Conservation (phyloP, 495 filamentous ascomycete species). For the Apodospora peruviana region DNA sequence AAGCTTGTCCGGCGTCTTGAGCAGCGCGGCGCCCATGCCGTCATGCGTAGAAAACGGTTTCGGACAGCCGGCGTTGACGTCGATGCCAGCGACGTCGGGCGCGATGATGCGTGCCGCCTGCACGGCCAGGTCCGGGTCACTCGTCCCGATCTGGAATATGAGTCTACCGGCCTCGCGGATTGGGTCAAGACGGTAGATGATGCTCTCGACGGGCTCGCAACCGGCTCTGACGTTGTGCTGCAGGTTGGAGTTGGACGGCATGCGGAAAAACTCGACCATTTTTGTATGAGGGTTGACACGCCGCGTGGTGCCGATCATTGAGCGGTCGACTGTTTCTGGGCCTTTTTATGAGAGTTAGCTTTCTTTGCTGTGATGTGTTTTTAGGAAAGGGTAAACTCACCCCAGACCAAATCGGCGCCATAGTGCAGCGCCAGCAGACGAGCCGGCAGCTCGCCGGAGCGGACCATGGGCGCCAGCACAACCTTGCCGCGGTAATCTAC, state of each 20-base stretch:
- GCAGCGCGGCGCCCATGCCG: slow-evolving; percentile 91
- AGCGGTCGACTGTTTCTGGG: slow-evolving; percentile 86
- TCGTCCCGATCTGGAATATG: slow-evolving; percentile 88
- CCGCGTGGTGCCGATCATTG: slow-evolving; percentile 79
- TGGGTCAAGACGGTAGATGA: slow-evolving; percentile 83
- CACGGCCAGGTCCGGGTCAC: slow-evolving; percentile 73
- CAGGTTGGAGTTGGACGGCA: slow-evolving; percentile 57
- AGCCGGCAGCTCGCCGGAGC: slow-evolving; percentile 87
- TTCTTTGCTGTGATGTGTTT: no score
- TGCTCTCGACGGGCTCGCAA: slow-evolving; percentile 57
- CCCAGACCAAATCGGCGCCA: slow-evolving; percentile 96
- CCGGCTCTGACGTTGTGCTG: slow-evolving; percentile 36
- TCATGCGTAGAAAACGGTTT: slow-evolving; percentile 89
- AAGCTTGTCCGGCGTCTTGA: slow-evolving; percentile 76
- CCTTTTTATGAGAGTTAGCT: slow-evolving; percentile 39
- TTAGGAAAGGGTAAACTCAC: slow-evolving; percentile 31
- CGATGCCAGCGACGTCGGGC: slow-evolving; percentile 82
- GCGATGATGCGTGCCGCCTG: slow-evolving; percentile 78
- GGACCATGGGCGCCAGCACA: slow-evolving; percentile 95
- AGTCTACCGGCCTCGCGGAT: slow-evolving; percentile 62
- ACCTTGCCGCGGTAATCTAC: slow-evolving; percentile 91
- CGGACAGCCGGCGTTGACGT: slow-evolving; percentile 94
- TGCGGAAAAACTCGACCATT: slow-evolving; percentile 77
- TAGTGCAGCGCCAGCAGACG: slow-evolving; percentile 85
- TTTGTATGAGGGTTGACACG: slow-evolving; percentile 65